Conservation (phyloP, 129 eudicot species). For the Helianthus annuus region DNA sequence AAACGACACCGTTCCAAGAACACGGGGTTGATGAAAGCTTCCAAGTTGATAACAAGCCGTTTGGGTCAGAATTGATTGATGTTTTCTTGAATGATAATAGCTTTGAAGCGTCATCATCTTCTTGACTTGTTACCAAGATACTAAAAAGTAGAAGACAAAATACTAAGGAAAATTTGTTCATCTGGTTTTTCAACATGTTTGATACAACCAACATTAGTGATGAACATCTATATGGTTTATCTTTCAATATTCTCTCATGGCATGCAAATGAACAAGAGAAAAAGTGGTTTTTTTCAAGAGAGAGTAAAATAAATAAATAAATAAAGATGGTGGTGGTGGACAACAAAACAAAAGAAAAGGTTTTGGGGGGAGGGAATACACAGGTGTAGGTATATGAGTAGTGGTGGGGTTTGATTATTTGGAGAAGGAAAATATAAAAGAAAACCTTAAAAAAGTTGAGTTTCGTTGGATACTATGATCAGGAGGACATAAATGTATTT, state of each 20-base stretch:
- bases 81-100: constrained; percentile 58
- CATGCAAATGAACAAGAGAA: constrained; percentile 34
- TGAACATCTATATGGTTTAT: constrained; percentile 13
- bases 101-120: constrained; percentile 36
- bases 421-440: constrained; percentile 13
- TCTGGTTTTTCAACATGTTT: constrained; percentile 33
- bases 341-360: constrained; percentile 23
- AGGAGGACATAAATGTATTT: constrained; percentile 37
- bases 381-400: constrained; percentile 32
- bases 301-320: constrained; percentile 9
- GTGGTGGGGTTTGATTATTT: constrained; percentile 4
- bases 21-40: constrained; percentile 44
- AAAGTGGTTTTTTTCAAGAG: constrained; percentile 7
- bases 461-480: constrained; percentile 61
- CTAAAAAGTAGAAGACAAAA: constrained; percentile 28
- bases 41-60: constrained; percentile 57
- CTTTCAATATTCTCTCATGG: constrained; percentile 13
- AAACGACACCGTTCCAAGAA: constrained; percentile 65
- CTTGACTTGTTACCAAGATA: constrained; percentile 27
- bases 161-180: constrained; percentile 9
- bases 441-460: constrained; percentile 30
- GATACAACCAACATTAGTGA: neutral
- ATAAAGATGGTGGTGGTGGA: constrained; percentile 22
- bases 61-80: constrained; percentile 61
- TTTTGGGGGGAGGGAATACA: constrained; percentile 3